Base-by-base conservation (phyloP, 345 rosid species). In the Cardamine chenopodiifolia region DNA sequence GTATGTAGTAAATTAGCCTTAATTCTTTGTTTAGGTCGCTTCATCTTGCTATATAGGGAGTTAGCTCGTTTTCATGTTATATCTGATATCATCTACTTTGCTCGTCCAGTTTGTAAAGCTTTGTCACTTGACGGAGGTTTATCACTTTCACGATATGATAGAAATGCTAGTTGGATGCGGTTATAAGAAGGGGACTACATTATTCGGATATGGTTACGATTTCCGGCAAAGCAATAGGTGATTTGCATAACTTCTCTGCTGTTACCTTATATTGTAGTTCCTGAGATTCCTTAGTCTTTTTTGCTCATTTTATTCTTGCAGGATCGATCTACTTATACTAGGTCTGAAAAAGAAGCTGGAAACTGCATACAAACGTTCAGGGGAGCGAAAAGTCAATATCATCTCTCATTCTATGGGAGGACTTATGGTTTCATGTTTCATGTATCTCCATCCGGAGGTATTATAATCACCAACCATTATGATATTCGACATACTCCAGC, bases 401-500 rank as follows among this genome's bases (percentile, higher is more conserved):
- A 90, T 92, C 72, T 86, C 98, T 0, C 98, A 92, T 74, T 90
- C 98, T 15, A 92, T 92, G 98, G 98, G 98, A 23, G 98, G 98
- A 75, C 54, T 86, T 62, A 72, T 92, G 76, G 85, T 92, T 59
- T 67, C 82, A 8, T 92, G 95, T 80, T 89, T 92, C 83, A 83
- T 92, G 78, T 81, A 83, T 34, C 95, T 89, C 70, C 77, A 90
- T 68, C 81, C 71, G 10, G 91, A 88, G 71, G 98, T 92, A 81
- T n/a, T 61, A 35, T 61, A 42, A 26, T 58, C 71, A 70, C 61
- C 56, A 37, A 32, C 65, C 37, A 68, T 32, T 45, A 60, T 59
- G 40, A 47, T 67, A 2, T 49, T 69, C 32, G 39, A 17, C 57
- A 20, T 32, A 37, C 31, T 68, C 20, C 10, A 59, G 40, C 47